Percentiles rank a stretch among this genome's conserved stretches.
phyloP scores from a whole-genome alignment of 2,329 filamentous ascomycete genomes.

The Amphichorda felina region DNA sequence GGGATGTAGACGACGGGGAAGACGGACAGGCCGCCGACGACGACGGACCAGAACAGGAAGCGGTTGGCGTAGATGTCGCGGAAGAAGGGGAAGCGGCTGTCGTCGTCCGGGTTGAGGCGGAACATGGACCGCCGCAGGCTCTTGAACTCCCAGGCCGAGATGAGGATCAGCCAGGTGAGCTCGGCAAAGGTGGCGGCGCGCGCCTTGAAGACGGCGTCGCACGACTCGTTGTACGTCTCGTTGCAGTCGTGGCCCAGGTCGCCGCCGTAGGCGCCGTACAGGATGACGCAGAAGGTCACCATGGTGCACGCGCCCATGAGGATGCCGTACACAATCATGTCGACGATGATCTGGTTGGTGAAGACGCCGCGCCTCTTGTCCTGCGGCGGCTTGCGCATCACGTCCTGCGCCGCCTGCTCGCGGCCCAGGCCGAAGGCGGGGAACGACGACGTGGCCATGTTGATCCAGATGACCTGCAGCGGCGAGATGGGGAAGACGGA shows the following conservation, averaged over 20 bases:
- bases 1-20: constrained; percentile 65
- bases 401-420: constrained; percentile 61
- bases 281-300: constrained; percentile 52
- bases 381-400: constrained; percentile 72
- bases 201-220: constrained; percentile 53
- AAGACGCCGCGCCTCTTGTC: constrained; percentile 59
- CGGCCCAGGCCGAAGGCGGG: constrained; percentile 82
- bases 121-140: constrained; percentile 62
- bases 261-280: constrained; percentile 43
- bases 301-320: constrained; percentile 64
- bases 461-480: constrained; percentile 86
- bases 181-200: constrained; percentile 63
- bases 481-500: constrained; percentile 82
- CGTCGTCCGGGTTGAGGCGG: constrained; percentile 44
- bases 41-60: constrained; percentile 58
- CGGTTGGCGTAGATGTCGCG: constrained; percentile 56
- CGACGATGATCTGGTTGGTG: constrained; percentile 63
- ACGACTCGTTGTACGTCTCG: constrained; percentile 39
- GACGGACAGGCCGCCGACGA: constrained; percentile 47
- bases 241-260: constrained; percentile 53
- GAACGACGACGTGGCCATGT: constrained; percentile 81
- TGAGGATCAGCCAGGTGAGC: constrained; percentile 61
- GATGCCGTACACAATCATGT: constrained; percentile 69
- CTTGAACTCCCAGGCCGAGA: constrained; percentile 71
- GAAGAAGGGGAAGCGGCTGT: constrained; percentile 40